These are phyloP conservation scores for Coniosporium tulheliwenetii DNA, from an alignment of 2,329 filamentous ascomycete species.

Conservation along the genomic window DNA sequence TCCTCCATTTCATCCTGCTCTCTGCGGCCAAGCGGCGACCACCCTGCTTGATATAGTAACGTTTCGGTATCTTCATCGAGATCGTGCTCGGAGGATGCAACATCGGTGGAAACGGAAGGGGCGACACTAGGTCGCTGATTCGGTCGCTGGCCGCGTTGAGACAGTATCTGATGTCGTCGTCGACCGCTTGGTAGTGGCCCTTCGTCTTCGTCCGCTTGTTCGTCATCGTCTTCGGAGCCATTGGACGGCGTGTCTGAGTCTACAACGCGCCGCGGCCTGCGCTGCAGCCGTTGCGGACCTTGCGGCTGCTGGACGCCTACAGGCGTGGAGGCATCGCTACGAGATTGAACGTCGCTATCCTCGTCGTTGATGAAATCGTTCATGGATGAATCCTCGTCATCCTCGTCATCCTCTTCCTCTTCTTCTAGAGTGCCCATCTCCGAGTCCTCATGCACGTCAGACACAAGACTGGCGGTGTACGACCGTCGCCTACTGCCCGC, in stretches of 20 bases:
- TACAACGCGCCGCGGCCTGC: constrained; percentile 18
- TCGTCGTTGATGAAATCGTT: constrained; percentile 23
- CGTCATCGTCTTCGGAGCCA: constrained; percentile 17
- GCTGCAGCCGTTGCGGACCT: constrained; percentile 9
- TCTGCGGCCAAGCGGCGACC: constrained; percentile 16
- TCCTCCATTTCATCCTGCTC: constrained; percentile 21
- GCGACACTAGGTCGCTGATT: not conserved
- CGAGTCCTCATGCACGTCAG: constrained; percentile 19
- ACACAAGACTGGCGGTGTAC: constrained; percentile 23
- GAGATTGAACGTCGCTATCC: constrained; percentile 10
- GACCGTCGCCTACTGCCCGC: constrained; percentile 21
- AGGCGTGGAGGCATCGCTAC: constrained; percentile 14
- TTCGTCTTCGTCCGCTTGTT: constrained; percentile 20
- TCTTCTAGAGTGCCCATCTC: constrained; percentile 15
- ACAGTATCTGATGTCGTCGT: not conserved
- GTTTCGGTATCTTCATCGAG: constrained; percentile 6
- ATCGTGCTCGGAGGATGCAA: constrained; percentile 1
- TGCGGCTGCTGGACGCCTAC: constrained; percentile 15
- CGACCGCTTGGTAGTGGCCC: constrained; percentile 1
- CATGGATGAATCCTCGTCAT: constrained; percentile 22
- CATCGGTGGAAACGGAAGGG: not conserved
- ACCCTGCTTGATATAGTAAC: constrained; percentile 19
- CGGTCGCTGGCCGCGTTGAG: not conserved
- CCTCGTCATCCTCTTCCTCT: constrained; percentile 24
- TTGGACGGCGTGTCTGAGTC: constrained; percentile 22